A percentile compares a stretch with the other conserved stretches of the same genome.
Conservation (phyloP, 495 filamentous ascomycete genomes). For the Trichoderma parareesei region DNA sequence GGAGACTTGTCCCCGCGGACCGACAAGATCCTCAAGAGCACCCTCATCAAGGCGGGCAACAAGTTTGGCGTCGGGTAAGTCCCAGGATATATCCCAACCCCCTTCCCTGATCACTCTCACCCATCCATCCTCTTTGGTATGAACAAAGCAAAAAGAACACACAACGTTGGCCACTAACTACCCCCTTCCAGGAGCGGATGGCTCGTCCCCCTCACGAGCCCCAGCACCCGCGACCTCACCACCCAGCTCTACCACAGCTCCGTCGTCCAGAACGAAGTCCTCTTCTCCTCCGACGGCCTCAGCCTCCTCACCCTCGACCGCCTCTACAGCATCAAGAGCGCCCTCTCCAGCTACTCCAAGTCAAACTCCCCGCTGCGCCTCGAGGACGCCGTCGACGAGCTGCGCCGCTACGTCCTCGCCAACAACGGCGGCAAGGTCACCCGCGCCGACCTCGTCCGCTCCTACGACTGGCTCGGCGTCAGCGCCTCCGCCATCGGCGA, state of each 20-base stretch:
- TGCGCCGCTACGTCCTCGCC: conserved; percentile 54
- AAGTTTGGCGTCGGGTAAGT: conserved; percentile 36
- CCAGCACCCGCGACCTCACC: conserved; percentile 30
- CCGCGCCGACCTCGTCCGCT: conserved; percentile 50
- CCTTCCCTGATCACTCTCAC: neutral
- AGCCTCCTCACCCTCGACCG: conserved; percentile 61
- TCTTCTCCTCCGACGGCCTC: conserved; percentile 63
- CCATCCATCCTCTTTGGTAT: too few species aligned
- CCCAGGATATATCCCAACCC: neutral
- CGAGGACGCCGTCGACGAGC: conserved; percentile 46
- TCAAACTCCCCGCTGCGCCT: conserved; percentile 44
- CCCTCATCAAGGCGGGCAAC: conserved; percentile 34
- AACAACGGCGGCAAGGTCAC: conserved; percentile 50
- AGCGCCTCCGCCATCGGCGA: conserved; percentile 44
- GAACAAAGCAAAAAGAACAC: too few species aligned
- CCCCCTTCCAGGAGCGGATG: conserved; percentile 25
- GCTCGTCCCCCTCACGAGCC: conserved; percentile 29
- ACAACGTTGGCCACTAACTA: too few species aligned
- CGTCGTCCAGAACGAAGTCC: conserved; percentile 56
- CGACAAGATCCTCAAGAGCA: conserved; percentile 31
- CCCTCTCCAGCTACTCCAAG: conserved; percentile 48
- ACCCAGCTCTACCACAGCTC: conserved; percentile 55
- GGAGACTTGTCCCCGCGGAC: conserved; percentile 24
- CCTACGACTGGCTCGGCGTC: conserved; percentile 55
- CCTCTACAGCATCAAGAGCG: conserved; percentile 64